Percentiles rank a stretch among this genome's conserved stretches.
phyloP scores from a whole-genome alignment of 2,329 filamentous ascomycete species.

The Trichoderma koningiopsis region DNA sequence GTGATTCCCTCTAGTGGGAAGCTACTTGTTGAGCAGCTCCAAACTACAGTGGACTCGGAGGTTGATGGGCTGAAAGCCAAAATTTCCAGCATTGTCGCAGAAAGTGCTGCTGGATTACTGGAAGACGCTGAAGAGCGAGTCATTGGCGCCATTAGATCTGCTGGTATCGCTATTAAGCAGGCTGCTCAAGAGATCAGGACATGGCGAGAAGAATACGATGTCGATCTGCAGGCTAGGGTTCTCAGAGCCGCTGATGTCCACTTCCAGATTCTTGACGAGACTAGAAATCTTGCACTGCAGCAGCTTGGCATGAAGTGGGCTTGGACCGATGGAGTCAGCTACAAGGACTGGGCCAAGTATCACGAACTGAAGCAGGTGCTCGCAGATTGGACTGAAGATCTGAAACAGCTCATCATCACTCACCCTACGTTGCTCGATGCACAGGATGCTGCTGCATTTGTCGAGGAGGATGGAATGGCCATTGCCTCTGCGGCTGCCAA shows the following conservation, averaged over 20 bases:
- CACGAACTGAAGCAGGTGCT: conserved; percentile 83
- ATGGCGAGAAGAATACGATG: conserved; percentile 74
- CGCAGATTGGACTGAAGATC: conserved; percentile 79
- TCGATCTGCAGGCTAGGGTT: conserved; percentile 68
- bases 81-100: conserved; percentile 63
- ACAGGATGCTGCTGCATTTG: conserved; percentile 64
- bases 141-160: conserved; percentile 58
- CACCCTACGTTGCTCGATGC: conserved; percentile 72
- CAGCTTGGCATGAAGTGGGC: conserved; percentile 95
- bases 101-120: conserved; percentile 51
- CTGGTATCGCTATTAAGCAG: conserved; percentile 73
- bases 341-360: conserved; percentile 97
- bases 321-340: conserved; percentile 92
- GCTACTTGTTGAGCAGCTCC: conserved; percentile 67
- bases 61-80: conserved; percentile 65
- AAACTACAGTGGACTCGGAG: conserved; percentile 66
- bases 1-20: conserved; percentile 68
- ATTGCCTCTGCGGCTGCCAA: conserved; percentile 76
- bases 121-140: conserved; percentile 48
- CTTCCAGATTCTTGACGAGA: conserved; percentile 78
- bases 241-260: conserved; percentile 76
- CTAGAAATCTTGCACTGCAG: conserved; percentile 81
- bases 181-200: conserved; percentile 74
- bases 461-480: conserved; percentile 80
- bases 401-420: conserved; percentile 73